Base-by-base conservation (phyloP, 805 yeast genomes). In the Yamadazyma kitorensis region DNA sequence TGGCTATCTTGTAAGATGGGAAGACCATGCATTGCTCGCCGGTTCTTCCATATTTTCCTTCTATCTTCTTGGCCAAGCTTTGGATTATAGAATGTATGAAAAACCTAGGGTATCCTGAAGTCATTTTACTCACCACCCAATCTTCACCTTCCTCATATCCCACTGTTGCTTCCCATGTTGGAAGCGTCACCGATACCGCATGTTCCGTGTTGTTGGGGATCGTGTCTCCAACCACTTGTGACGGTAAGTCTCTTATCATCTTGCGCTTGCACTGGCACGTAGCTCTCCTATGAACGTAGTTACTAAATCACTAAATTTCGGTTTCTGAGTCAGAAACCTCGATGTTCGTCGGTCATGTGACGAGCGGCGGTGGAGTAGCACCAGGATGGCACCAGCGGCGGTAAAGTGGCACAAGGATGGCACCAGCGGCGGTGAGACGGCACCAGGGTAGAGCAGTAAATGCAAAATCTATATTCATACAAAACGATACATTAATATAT, bases 161-260 rank as follows among this genome's bases (percentile, higher is more conserved):
- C 1, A 93, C 84, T 4, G 84, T 86, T 28, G 95, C 87, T 31
- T 78, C 83, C 98, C 98, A 93, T 0, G 96, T 85, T 6, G 98
- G 98, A 21, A 91, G 70, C 2, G 95, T 85, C 29, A 91, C 97
- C 9, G 96, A 86, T 2, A 91, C 96, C 0, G 97, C 96, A 58
- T 93, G 98, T 3, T 82, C 80, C 0, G 94, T 82, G 55, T 86
- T 81, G 40, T 85, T 82, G 3, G 98, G 97, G 39, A 93, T 89
- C 2, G 96, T 78, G 12, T 75, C 82, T 3, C 97, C 97, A 12
- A 87, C 74, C 25, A 61, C 64, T 52, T 76, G 70, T 10, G 55
- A 54, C 9, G 70, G 68, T 34, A 18, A 18, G 6, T 24, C 12
- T 24, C n/a, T n/a, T n/a, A n/a, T n/a, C n/a, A n/a, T n/a, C n/a